Evolutionary conservation across 371 early-diverging fungal genomes (phyloP), one percentile per base, ranked within the genome.

Genomic region (Mucor mucedo): DNA sequence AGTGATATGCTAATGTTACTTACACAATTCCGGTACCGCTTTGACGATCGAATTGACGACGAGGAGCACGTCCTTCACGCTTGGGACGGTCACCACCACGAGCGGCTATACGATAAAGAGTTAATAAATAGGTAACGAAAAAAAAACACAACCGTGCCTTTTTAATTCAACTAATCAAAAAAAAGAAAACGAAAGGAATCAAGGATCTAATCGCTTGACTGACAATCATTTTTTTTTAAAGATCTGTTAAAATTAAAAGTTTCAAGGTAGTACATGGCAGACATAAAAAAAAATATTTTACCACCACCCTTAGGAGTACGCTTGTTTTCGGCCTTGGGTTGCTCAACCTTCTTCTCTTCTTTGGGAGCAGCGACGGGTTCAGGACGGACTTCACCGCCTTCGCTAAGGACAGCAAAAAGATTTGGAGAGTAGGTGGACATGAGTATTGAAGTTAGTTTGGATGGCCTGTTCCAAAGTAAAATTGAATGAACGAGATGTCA

Each of bases 21-120:
- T 77, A 84, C 86, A 75, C 78, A 72, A 84, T 77, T 65, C 88
- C 93, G 45, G 89, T 87, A 64, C 84, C 91, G 64, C 84, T 84
- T 79, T 90, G 92, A 69, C 95, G 91, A 74, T 95, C 95, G 73
- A 84, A 89, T 73, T 89, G 87, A 70, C 91, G 82, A 70, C 76
- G 77, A 65, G 76, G 79, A 56, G 72, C 75, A 68, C 74, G 73
- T 62, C 79, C 84, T 42, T 76, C 63, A 76, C 72, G 60, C 83
- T 73, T 66, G 11, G 86, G 88, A 61, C 83, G 80, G 13, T 44
- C 58, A 55, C 48, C 48, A 30, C 50, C 53, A 45, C 61, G 57
- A 52, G 65, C 21, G 52, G 50, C 59, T 59, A 59, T 33, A 45
- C 3, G 35, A 7, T 21, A n/a, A 45, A 44, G 3, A 30, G 5